Evolutionary conservation across 176 grass and related monocot genomes (phyloP), one percentile per base, ranked within the genome.

Genomic region (Musa acuminata): DNA sequence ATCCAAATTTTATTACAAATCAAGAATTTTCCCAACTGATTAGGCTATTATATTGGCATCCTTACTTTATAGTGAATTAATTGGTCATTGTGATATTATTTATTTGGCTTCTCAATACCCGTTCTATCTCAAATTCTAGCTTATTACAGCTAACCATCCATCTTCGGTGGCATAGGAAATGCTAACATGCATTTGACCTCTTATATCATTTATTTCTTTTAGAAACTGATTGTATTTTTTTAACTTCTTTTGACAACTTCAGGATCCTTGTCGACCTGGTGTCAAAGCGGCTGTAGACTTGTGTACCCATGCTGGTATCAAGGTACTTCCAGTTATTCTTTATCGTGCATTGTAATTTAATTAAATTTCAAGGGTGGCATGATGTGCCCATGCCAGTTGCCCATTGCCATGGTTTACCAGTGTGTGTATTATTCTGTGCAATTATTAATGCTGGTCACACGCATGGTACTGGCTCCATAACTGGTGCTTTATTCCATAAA

Each of bases 181-280:
- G 35, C 35, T 43, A 43, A 43, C 35, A 43, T 43, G 35, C 35
- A 43, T 43, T 43, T 43, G 35, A 43, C 35, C 35, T 43, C 35
- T 43, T 43, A 43, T 43, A 43, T 6, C 35, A 43, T 43, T 43
- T 43, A 43, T 43, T 43, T 43, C 3, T 49, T 69, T 8, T 60
- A 19, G 57, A 50, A 19, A 50, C 19, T 25, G 51, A 52, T 73
- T 9, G 3, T 53, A 23, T 2, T 9, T 10, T 71, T 17, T 52
- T 53, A 43, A 43, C 35, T 23, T 75, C 62, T 1, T 49, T 49
- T 64, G 21, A 43, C 53, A n/a, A 64, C 23, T 65, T 17, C 75
- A 98, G 95, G 95, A 98, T 98, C 95, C 95, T 52, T 94, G 95
- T 72, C 87, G 95, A 48, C 90, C 88, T 78, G 90, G 90, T 75